A percentile compares a stretch with the other conserved stretches of the same genome.
Conservation (phyloP, 257 asterid genomes). For the Fraxinus quadrangulata region DNA sequence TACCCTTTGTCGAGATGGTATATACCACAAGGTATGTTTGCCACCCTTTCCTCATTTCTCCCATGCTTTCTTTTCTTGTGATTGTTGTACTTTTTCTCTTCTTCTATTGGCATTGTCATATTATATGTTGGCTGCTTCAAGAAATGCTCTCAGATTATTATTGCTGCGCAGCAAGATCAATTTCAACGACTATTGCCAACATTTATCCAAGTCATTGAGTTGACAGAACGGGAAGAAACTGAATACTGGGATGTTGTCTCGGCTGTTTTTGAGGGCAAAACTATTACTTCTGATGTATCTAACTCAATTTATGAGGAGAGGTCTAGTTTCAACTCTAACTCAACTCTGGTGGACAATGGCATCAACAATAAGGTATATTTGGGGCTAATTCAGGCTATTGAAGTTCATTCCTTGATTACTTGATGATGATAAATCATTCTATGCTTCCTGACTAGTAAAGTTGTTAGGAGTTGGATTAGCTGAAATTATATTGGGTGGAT, state of each 20-base stretch:
- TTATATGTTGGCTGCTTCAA: slow-evolving; percentile 18
- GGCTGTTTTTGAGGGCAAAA: slow-evolving; percentile 75
- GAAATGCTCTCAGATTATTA: background rate
- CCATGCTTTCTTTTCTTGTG: background rate
- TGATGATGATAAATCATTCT: background rate
- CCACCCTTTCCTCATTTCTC: slow-evolving; percentile 1
- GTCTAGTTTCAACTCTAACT: slow-evolving; percentile 35
- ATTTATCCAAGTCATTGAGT: slow-evolving; percentile 86
- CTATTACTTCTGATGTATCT: slow-evolving; percentile 41
- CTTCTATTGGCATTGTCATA: slow-evolving; percentile 7
- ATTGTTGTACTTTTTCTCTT: background rate
- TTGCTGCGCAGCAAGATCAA: slow-evolving; percentile 78
- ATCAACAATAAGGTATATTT: slow-evolving; percentile 78
- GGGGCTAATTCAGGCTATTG: background rate
- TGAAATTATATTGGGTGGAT: background rate
- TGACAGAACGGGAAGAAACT: slow-evolving; percentile 76
- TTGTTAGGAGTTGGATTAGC: background rate
- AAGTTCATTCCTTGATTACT: background rate
- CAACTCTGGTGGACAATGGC: slow-evolving; percentile 55
- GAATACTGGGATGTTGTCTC: slow-evolving; percentile 77
- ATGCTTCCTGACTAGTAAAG: background rate
- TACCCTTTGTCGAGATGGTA: slow-evolving; percentile 88
- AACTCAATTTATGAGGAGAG: slow-evolving; percentile 35
- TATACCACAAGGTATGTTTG: slow-evolving; percentile 81
- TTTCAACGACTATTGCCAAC: slow-evolving; percentile 83